Evolutionary conservation across 2,329 filamentous ascomycete genomes (phyloP), one percentile per base, ranked within the genome.

Genomic region (Xylaria hypoxylon): DNA sequence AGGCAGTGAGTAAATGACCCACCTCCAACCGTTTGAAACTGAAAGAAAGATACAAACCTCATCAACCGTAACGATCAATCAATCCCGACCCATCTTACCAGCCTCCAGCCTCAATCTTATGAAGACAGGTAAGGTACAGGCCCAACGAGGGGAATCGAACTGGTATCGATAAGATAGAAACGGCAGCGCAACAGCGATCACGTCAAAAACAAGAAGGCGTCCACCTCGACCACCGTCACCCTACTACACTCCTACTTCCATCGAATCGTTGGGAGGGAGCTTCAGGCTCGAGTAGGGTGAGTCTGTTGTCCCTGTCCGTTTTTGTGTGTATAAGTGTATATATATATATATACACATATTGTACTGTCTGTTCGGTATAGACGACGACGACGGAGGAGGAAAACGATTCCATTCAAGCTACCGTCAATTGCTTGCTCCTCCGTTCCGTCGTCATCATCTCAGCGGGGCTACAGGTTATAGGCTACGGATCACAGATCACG

Each of bases 11-110:
- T 15, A 42, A 38, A 4, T 19, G 44, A 52, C 65, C 65, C 56
- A 57, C 65, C 44, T 26, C n/a, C 38, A 60, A 69, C 68, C 68
- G 68, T 69, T 69, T 68, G 38, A 69, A 69, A 69, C 68, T 65
- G 59, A 65, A 13, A 50, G 55, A 40, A 10, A 59, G 15, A 40
- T 13, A 11, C 59, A 64, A 64, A 63, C 64, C 62, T 67, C 55
- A 17, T 47, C 55, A 50, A 68, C 65, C 61, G 64, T 68, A 61
- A 67, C 33, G 35, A 61, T 22, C 40, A 53, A 59, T 55, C 60
- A 26, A 50, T 40, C 35, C 59, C 44, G 6, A 50, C 28, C 50
- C 64, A 40, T 60, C 45, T 42, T 35, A n/a, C 44, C 26, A 50
- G 28, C 59, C 58, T 59, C 48, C 59, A 50, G 28, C 59, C 58